Evolutionary conservation across 1,139 yeast genomes (phyloP).

Genomic region (Meyerozyma elateridarum): DNA sequence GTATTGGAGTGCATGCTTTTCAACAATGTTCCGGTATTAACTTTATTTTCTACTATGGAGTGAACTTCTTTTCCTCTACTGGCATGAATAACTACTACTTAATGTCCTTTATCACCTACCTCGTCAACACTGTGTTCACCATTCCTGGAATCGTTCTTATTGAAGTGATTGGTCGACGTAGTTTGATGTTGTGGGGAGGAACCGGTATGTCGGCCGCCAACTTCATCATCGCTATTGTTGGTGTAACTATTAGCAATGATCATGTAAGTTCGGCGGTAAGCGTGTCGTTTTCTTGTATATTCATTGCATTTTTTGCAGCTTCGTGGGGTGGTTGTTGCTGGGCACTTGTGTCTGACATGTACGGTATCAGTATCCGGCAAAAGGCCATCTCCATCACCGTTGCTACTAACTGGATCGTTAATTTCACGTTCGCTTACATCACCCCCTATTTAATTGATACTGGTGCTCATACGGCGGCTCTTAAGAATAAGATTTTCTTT

Average conservation of each 20-base stretch:
- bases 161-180: conserved; percentile 65
- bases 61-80: conserved; percentile 60
- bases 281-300: conserved; percentile 48
- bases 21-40: conserved; percentile 79
- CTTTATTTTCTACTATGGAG: conserved; percentile 76
- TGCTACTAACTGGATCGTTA: conserved; percentile 76
- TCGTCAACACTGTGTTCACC: conserved; percentile 65
- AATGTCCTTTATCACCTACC: conserved; percentile 66
- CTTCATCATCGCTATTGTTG: conserved; percentile 62
- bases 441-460: conserved; percentile 62
- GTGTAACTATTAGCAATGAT: conserved; percentile 46
- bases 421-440: conserved; percentile 70
- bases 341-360: conserved; percentile 74
- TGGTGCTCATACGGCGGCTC: conserved; percentile 52
- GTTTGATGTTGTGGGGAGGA: conserved; percentile 58
- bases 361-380: conserved; percentile 73
- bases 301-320: conserved; percentile 77
- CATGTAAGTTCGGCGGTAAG: conserved; percentile 29
- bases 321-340: conserved; percentile 87
- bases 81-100: conserved; percentile 58
- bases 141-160: conserved; percentile 68
- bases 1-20: conserved; percentile 62
- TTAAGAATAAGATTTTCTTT: conserved; percentile 62
- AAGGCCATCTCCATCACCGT: conserved; percentile 74
- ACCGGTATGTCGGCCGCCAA: conserved; percentile 59